Evolutionary conservation across 1,139 yeast species (phyloP).

Genomic region (Hansenula sp.): DNA sequence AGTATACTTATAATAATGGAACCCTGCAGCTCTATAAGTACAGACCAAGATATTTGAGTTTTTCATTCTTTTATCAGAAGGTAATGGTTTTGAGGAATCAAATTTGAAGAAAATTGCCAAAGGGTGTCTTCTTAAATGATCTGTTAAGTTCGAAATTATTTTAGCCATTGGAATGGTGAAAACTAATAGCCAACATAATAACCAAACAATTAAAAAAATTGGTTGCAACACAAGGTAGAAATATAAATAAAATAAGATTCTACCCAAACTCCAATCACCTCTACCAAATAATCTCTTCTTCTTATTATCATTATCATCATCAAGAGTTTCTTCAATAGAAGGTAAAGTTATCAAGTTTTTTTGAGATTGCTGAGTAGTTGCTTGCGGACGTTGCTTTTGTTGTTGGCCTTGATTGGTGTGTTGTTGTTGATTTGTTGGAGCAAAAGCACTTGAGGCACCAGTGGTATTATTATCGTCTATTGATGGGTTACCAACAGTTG

Average conservation of each 20-base stretch:
- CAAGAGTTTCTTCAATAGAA: conserved; percentile 13
- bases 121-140: conserved; percentile 88
- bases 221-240: conserved; percentile 76
- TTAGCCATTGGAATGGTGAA: conserved; percentile 95
- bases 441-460: no score
- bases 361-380: conserved; percentile 22
- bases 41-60: conserved; percentile 55
- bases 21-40: conserved; percentile 89
- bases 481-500: not conserved
- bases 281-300: conserved; percentile 80
- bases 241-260: conserved; percentile 71
- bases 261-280: conserved; percentile 87
- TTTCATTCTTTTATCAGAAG: conserved; percentile 32
- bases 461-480: conserved; percentile 1
- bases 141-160: conserved; percentile 59
- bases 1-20: conserved; percentile 91
- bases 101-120: conserved; percentile 71
- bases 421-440: not conserved
- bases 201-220: conserved; percentile 48
- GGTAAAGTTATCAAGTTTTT: conserved; percentile 7
- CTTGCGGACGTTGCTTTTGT: conserved; percentile 16
- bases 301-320: conserved; percentile 31
- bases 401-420: not conserved
- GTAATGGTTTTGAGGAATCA: conserved; percentile 32
- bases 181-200: conserved; percentile 76